A percentile compares a stretch with the other conserved stretches of the same genome.
These are phyloP conservation scores for Cytospora leucostoma DNA, from an alignment of 2,329 filamentous ascomycete species.

Conservation along the genomic window DNA sequence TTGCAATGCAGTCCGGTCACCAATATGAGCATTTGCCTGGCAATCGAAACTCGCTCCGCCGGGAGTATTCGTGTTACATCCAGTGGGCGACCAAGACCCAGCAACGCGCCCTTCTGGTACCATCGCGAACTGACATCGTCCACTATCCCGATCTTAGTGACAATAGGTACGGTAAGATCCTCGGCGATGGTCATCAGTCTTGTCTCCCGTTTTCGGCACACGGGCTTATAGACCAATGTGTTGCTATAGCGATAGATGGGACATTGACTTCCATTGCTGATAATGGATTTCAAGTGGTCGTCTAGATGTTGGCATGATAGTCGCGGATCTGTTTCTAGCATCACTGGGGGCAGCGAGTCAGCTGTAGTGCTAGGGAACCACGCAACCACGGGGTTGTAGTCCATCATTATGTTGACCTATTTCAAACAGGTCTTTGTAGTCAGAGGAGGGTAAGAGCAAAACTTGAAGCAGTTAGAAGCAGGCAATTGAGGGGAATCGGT, in stretches of 20 bases:
- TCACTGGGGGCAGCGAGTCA: conserved; percentile 10
- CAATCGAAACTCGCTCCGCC: conserved; percentile 17
- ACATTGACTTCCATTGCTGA: conserved; percentile 4
- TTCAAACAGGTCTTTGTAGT: not conserved
- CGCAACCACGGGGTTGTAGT: conserved; percentile 1
- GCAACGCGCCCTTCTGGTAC: conserved; percentile 19
- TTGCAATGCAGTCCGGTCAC: conserved; percentile 14
- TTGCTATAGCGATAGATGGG: conserved; percentile 15
- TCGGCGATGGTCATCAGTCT: conserved; percentile 14
- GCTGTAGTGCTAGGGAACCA: conserved; percentile 14
- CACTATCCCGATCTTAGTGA: conserved; percentile 19
- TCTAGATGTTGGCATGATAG: conserved; percentile 22
- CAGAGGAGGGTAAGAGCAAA: not conserved
- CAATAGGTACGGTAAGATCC: conserved; percentile 8
- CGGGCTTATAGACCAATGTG: conserved; percentile 17
- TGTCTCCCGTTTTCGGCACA: conserved; percentile 19
- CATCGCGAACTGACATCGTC: conserved; percentile 21
- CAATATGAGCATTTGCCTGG: conserved; percentile 11
- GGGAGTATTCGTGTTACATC: conserved; percentile 13
- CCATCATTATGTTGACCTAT: conserved; percentile 5
- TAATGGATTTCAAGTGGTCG: not conserved
- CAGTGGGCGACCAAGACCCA: conserved; percentile 12
- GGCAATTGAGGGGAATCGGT: not conserved
- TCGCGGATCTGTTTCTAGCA: conserved; percentile 20
- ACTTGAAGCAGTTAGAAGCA: not conserved